Conservation (phyloP, 768 basidiomycete genomes). For the Rubroboletus satanas region DNA sequence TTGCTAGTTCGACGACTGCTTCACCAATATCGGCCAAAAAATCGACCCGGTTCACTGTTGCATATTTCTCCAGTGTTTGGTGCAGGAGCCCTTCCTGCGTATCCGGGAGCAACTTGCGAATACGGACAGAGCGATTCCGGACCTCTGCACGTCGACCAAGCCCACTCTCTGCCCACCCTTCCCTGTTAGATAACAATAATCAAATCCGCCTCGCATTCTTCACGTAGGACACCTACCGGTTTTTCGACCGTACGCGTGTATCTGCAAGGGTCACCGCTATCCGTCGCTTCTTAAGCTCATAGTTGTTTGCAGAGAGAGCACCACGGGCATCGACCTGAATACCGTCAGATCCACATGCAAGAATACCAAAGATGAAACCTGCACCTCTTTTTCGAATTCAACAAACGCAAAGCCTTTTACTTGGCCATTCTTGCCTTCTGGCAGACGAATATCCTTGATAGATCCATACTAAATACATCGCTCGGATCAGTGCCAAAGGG, state of each 20-base stretch:
- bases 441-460: conserved; percentile 79
- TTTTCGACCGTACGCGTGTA: conserved; percentile 53
- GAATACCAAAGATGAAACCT: neutral
- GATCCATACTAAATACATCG: conserved; percentile 60
- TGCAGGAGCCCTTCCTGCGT: conserved; percentile 92
- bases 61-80: conserved; percentile 79
- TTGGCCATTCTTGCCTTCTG: conserved; percentile 63
- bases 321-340: conserved; percentile 62
- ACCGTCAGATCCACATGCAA: neutral
- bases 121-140: conserved; percentile 67
- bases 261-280: conserved; percentile 88
- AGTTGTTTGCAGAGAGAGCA: conserved; percentile 77
- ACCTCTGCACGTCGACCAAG: conserved; percentile 52
- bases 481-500: conserved; percentile 2
- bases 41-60: conserved; percentile 67
- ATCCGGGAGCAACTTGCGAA: conserved; percentile 67
- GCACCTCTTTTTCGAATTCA: conserved; percentile 81
- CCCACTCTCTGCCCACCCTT: conserved; percentile 49
- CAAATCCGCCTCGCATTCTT: neutral
- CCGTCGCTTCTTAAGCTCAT: conserved; percentile 84
- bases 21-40: conserved; percentile 60
- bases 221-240: conserved; percentile 40
- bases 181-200: conserved; percentile 27
- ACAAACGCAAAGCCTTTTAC: conserved; percentile 89
- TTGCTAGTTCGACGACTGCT: conserved; percentile 64